phyloP scores from a whole-genome alignment of 2,329 filamentous ascomycete species.

The Colletotrichum limetticola region DNA sequence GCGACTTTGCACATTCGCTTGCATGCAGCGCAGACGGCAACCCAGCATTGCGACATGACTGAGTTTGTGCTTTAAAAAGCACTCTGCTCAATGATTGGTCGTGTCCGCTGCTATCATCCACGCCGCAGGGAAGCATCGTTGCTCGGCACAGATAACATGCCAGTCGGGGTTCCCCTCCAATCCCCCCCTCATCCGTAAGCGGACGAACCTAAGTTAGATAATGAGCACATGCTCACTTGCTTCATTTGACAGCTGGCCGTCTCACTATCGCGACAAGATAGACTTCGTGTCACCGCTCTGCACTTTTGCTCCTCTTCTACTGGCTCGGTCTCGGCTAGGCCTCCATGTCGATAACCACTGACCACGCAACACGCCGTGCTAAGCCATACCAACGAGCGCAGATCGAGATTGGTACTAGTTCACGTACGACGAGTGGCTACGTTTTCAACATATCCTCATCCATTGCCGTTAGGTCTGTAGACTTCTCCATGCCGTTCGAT shows the following conservation, averaged over 20 bases:
- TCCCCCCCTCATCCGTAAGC: constrained; percentile 22
- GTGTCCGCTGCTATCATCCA: background rate
- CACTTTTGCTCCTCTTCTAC: background rate
- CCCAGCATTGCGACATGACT: constrained; percentile 1
- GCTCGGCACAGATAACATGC: constrained; percentile 23
- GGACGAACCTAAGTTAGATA: constrained; percentile 22
- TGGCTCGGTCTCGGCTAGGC: constrained; percentile 10
- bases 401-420: constrained; percentile 4
- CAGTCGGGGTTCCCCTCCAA: background rate
- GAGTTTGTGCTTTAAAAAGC: constrained; percentile 15
- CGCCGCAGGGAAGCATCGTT: background rate
- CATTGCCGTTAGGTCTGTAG: background rate
- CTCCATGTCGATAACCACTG: constrained; percentile 4
- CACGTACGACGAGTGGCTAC: background rate
- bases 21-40: constrained; percentile 7
- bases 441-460: background rate
- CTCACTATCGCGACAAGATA: constrained; percentile 21
- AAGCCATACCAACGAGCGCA: background rate
- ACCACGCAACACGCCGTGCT: background rate
- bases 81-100: background rate
- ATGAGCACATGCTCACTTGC: constrained; percentile 30
- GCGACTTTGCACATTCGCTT: constrained; percentile 9
- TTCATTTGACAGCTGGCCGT: constrained; percentile 24
- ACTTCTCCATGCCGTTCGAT: background rate
- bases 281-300: constrained; percentile 7